Percentiles rank a stretch among this genome's conserved stretches.
Conservation (phyloP, 768 basidiomycete species). For the Psilocybe cyanescens region DNA sequence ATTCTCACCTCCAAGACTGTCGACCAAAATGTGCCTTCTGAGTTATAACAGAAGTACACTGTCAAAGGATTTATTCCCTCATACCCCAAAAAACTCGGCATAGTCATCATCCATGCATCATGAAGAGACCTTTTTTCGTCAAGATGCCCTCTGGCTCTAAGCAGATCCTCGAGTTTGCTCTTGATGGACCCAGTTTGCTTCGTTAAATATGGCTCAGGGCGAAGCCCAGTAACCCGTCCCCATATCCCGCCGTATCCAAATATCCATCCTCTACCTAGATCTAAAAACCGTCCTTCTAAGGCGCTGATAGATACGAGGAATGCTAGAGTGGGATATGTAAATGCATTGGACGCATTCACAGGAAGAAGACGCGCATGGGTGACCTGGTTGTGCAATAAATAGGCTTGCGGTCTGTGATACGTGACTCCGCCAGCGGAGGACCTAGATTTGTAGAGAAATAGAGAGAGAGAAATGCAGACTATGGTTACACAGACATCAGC, state of each 20-base stretch:
- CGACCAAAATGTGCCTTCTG: constrained; percentile 35
- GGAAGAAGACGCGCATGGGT: constrained; percentile 60
- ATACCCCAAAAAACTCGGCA: constrained; percentile 68
- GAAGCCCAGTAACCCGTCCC: constrained; percentile 50
- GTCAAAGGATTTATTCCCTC: constrained; percentile 76
- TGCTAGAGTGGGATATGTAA: constrained; percentile 63
- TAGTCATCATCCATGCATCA: constrained; percentile 75
- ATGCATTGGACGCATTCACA: constrained; percentile 47
- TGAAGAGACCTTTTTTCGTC: constrained; percentile 31
- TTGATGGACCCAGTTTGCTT: constrained; percentile 35
- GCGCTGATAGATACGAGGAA: constrained; percentile 59
- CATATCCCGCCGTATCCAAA: constrained; percentile 57
- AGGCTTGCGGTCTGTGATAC: constrained; percentile 26
- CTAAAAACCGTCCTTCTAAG: constrained; percentile 49
- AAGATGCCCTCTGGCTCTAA: constrained; percentile 33
- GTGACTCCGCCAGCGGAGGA: constrained; percentile 6
- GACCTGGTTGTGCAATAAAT: constrained; percentile 55
- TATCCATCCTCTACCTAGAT: constrained; percentile 50
- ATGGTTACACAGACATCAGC: constrained; percentile 15
- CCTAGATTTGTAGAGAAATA: constrained; percentile 13
- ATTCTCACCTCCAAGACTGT: constrained; percentile 59
- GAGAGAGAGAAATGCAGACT: constrained; percentile 16
- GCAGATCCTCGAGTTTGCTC: constrained; percentile 41
- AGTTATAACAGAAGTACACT: constrained; percentile 65
- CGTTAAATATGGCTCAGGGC: constrained; percentile 48